Evolutionary conservation across 768 basidiomycete genomes (phyloP).

Genomic region (Boletus vinaceobasis): DNA sequence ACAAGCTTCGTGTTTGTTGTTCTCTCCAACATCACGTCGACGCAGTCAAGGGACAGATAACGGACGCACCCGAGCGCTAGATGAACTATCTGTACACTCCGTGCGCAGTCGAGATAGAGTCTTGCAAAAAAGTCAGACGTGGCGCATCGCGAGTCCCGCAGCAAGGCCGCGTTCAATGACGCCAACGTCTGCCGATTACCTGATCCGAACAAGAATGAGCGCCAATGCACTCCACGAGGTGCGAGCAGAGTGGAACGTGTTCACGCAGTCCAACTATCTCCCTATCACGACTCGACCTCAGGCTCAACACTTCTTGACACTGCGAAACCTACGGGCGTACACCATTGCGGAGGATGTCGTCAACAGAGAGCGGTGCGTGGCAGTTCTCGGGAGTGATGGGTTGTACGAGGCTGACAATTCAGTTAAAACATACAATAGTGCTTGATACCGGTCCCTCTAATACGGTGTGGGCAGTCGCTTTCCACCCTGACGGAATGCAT

Average conservation of each 20-base stretch:
- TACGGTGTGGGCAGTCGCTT: background rate
- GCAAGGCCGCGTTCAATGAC: background rate
- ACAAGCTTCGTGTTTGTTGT: background rate
- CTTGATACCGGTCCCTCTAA: background rate
- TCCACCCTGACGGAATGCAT: background rate
- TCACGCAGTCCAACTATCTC: background rate
- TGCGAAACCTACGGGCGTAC: background rate
- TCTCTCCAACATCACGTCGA: background rate
- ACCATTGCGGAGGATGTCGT: background rate
- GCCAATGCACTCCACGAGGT: background rate
- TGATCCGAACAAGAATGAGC: background rate
- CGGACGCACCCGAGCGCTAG: conserved; percentile 11
- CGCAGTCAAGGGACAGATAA: background rate
- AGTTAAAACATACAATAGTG: background rate
- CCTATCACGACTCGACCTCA: background rate
- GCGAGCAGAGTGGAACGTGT: background rate
- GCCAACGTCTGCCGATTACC: background rate
- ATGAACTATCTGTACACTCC: background rate
- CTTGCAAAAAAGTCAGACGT: background rate
- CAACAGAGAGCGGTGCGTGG: background rate
- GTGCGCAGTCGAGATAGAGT: background rate
- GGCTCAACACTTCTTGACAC: background rate
- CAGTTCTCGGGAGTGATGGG: background rate
- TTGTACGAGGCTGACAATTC: background rate
- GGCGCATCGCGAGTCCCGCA: too few relatives aligned